A percentile compares a stretch with the other conserved stretches of the same genome.
Conservation (phyloP, 441 rosid species). For the Croton setiger region DNA sequence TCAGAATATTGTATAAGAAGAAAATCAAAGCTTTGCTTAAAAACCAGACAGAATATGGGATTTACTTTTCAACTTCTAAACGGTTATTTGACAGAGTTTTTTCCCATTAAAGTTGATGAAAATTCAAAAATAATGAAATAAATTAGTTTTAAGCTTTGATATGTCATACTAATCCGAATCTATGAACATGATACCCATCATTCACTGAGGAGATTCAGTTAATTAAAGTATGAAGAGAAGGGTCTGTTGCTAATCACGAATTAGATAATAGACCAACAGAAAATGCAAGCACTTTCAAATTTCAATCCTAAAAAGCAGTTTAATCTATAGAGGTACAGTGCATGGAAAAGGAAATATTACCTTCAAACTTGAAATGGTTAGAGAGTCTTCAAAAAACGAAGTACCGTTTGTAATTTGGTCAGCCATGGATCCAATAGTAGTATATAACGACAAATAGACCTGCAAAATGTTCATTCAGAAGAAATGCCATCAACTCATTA, state of each 20-base stretch:
- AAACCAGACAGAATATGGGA: not conserved
- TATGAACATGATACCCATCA: no score
- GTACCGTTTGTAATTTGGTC: constrained; percentile 52
- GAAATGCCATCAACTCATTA: not conserved
- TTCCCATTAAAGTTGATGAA: not conserved
- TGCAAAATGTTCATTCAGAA: constrained; percentile 24
- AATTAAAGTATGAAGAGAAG: not conserved
- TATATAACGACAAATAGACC: constrained; percentile 89
- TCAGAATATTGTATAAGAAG: not conserved
- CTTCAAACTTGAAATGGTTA: constrained; percentile 77
- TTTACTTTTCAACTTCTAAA: not conserved
- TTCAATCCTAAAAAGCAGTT: not conserved
- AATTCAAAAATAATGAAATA: not conserved
- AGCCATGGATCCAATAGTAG: constrained; percentile 63
- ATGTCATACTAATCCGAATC: not conserved
- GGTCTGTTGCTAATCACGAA: not conserved
- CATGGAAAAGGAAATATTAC: constrained; percentile 32
- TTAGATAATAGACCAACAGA: not conserved
- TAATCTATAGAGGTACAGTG: not conserved
- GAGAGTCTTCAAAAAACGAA: constrained; percentile 46
- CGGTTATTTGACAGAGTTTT: no score
- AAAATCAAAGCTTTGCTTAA: not conserved
- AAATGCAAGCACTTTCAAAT: not conserved
- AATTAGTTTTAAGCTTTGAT: not conserved
- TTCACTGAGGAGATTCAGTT: not conserved